Percentiles rank a stretch among this genome's conserved stretches.
Evolutionary conservation across 306 rosid species (phyloP).

Genomic region (Vigna mungo): DNA sequence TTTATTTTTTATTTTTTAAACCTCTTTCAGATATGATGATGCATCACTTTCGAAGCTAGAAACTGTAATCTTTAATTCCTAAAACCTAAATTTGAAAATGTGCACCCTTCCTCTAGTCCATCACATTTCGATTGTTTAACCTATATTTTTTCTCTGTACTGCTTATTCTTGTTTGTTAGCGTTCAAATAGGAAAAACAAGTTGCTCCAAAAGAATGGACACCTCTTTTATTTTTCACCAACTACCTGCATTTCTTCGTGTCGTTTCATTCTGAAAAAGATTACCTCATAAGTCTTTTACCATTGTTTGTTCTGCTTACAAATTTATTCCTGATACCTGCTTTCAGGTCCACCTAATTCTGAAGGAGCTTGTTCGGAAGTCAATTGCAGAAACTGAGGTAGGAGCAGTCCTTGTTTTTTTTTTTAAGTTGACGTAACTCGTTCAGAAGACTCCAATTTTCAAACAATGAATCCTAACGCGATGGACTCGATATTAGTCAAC

Average conservation of each 20-base stretch:
- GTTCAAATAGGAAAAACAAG: neutral
- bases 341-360: constrained; percentile 45
- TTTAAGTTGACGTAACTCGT: constrained; percentile 1
- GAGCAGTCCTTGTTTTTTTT: neutral
- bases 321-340: constrained; percentile 14
- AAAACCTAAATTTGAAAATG: constrained; percentile 1
- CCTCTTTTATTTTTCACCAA: neutral
- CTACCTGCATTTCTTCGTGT: neutral
- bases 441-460: neutral
- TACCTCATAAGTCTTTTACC: neutral
- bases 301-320: neutral
- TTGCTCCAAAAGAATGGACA: neutral
- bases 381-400: constrained; percentile 43
- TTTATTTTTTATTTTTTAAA: neutral
- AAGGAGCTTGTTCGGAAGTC: constrained; percentile 45
- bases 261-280: neutral
- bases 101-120: neutral
- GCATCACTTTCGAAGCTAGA: neutral
- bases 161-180: neutral
- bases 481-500: neutral
- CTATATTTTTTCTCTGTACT: neutral
- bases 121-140: neutral
- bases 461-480: neutral
- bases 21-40: neutral
- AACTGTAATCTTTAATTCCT: neutral